Evolutionary conservation across 75 land plant species (phyloP).

Genomic region (Pinus tabuliformis): DNA sequence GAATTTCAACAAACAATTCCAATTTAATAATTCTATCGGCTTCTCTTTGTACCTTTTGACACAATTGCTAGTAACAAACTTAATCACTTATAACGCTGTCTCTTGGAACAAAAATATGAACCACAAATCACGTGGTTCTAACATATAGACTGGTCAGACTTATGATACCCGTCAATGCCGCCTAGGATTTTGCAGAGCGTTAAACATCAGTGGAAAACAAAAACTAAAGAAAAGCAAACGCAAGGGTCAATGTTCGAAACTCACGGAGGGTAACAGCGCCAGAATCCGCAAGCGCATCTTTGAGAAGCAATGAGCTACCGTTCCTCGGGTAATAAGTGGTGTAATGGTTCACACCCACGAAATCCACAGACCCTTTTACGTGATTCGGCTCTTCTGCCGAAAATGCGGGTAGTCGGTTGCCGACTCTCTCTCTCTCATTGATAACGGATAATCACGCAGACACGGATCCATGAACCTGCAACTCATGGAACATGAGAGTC

Average conservation of each 20-base stretch:
- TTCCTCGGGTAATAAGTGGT: constrained; percentile 59
- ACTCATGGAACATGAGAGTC: not conserved
- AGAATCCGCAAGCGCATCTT: constrained; percentile 41
- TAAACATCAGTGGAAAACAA: no score
- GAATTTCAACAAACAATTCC: no score
- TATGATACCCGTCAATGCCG: no score
- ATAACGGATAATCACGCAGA: constrained; percentile 58
- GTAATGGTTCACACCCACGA: constrained; percentile 77
- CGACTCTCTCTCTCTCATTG: constrained; percentile 60
- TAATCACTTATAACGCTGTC: no score
- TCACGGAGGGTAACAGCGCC: constrained; percentile 48
- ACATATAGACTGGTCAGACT: no score
- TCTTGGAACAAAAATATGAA: no score
- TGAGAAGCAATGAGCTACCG: constrained; percentile 23
- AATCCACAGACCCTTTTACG: constrained; percentile 64
- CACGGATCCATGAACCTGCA: constrained; percentile 76
- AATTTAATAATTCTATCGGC: no score
- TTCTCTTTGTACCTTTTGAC: no score
- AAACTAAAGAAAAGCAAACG: not conserved
- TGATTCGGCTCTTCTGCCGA: constrained; percentile 26
- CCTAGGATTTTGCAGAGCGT: no score
- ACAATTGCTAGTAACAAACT: no score
- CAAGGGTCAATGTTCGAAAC: not conserved
- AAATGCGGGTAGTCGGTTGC: constrained; percentile 58
- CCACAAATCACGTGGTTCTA: no score